Evolutionary conservation across 768 basidiomycete species (phyloP).

Genomic region (Kwoniella heveanensis): DNA sequence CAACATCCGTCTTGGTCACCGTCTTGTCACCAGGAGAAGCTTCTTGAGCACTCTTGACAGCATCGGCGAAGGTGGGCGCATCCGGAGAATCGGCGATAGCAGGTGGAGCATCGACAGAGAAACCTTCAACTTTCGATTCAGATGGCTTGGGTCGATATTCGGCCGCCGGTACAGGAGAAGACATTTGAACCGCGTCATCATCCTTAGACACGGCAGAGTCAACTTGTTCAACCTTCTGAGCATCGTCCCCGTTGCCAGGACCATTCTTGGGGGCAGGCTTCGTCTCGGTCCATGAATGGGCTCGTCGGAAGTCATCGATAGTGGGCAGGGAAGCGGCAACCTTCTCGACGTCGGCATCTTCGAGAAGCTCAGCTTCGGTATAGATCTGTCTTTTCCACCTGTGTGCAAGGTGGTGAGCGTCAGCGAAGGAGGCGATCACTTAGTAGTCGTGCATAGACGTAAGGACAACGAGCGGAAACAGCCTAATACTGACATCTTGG

Average conservation of each 20-base stretch:
- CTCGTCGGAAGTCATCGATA: slow-evolving; percentile 11
- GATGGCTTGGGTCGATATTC: neutral
- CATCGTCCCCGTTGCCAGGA: neutral
- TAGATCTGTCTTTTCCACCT: slow-evolving; percentile 89
- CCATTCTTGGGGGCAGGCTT: neutral
- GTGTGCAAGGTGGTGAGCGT: slow-evolving; percentile 57
- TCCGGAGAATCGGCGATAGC: slow-evolving; percentile 16
- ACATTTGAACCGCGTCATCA: neutral
- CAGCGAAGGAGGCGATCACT: too few relatives aligned
- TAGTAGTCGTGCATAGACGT: too few relatives aligned
- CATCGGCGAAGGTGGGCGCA: slow-evolving; percentile 20
- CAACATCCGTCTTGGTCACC: neutral
- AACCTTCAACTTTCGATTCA: slow-evolving; percentile 15
- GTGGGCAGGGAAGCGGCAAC: slow-evolving; percentile 15
- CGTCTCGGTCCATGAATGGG: slow-evolving; percentile 1
- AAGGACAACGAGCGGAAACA: neutral
- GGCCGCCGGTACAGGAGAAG: neutral
- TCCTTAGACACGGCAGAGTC: neutral
- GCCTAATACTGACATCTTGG: slow-evolving; percentile 40
- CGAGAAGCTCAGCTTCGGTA: slow-evolving; percentile 61
- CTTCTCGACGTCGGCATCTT: slow-evolving; percentile 27
- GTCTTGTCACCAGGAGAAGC: neutral
- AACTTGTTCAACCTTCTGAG: neutral
- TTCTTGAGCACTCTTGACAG: slow-evolving; percentile 13
- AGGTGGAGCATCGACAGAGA: slow-evolving; percentile 15